Percentiles rank a stretch among this genome's conserved stretches.
Conservation (phyloP, 73 alveolate species). For the Paramecium sonneborni region DNA sequence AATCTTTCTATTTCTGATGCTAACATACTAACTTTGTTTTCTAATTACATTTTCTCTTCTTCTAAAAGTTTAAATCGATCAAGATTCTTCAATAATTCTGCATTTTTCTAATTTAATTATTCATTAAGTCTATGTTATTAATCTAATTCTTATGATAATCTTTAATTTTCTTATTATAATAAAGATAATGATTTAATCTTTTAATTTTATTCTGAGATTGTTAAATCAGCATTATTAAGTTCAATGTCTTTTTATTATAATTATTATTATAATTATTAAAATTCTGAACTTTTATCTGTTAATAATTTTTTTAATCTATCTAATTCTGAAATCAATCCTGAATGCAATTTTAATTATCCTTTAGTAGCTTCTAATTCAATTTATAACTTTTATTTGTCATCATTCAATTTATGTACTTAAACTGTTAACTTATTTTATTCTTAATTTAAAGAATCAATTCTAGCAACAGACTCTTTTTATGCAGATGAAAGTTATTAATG, state of each 20-base stretch:
- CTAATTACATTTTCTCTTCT: conserved; percentile 22
- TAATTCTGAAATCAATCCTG: background rate
- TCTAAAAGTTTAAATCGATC: background rate
- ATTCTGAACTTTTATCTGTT: background rate
- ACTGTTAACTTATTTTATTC: background rate
- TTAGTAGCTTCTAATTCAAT: background rate
- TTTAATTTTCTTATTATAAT: background rate
- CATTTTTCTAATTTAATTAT: background rate
- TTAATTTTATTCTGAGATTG: background rate
- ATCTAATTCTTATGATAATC: background rate
- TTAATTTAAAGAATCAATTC: background rate
- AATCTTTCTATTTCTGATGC: conserved; percentile 45
- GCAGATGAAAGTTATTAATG: background rate
- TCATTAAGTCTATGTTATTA: background rate
- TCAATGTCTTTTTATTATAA: background rate
- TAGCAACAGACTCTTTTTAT: background rate
- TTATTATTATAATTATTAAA: background rate
- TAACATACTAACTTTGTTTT: conserved; percentile 28
- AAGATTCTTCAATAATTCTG: background rate
- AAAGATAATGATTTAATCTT: background rate
- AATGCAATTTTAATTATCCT: background rate
- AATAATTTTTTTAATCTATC: background rate
- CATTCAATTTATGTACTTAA: background rate
- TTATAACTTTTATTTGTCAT: background rate
- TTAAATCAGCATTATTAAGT: background rate